Base-by-base conservation (phyloP, 75 land plant genomes). In the Isoetes taiwanensis region DNA sequence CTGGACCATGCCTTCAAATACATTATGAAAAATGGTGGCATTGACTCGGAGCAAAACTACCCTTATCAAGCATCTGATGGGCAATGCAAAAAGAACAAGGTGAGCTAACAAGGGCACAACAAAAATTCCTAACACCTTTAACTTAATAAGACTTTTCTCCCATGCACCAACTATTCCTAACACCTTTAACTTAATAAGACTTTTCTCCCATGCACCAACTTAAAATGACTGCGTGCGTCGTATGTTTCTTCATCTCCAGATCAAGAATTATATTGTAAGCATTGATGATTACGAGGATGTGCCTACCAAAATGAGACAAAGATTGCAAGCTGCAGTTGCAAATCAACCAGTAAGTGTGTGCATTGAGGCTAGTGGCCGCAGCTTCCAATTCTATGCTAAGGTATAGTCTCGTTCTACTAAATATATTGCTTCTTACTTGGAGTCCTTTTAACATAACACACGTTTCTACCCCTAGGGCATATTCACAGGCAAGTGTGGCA, bases 301-400 rank as follows among this genome's bases (percentile, higher is more conserved):
- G 64, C 85, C 78, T 8, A 32, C 17, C 29, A 77, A 75, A 33
- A 61, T 67, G 28, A 79, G 78, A 43, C 25, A 75, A 19, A 64
- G 69, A 37, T 67, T 84, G 11, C 14, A 77, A 32, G 75, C 75
- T 35, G 81, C 81, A 28, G 56, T 84, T 28, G 70, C 85, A 24
- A 58, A 72, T 33, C 85, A 80, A 57, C 89, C 89, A 6, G 10
- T 84, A 10, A 78, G 81, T 39, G 85, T 81, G 14, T 80, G 76
- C 21, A 84, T 84, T 34, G 76, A 84, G 41, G 89, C 78, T 28
- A 75, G 81, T 29, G 78, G 71, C 10, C 69, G 73, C 63, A 72
- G 69, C 30, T 84, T 84, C 65, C 88, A 77, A 29, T 74, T 77
- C 55, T 59, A 59, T 59, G 62, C 62, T 19, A 25, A 23, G 62